Percentiles rank a stretch among this genome's conserved stretches.
Conservation (phyloP, 306 rosid species). For the Rosa multiflora region DNA sequence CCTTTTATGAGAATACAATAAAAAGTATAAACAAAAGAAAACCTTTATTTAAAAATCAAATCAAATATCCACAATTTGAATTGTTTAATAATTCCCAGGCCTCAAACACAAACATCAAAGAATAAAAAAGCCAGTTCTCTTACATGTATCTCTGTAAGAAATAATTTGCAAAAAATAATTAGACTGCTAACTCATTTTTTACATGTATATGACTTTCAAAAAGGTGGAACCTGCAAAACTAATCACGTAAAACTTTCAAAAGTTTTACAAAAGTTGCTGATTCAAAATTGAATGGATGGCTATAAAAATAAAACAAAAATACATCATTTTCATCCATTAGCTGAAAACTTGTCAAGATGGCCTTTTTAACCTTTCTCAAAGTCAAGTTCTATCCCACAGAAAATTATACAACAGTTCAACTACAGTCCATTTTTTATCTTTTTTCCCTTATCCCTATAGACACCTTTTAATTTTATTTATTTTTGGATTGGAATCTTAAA, state of each 20-base stretch:
- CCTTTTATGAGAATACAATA: not conserved
- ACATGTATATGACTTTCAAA: not conserved
- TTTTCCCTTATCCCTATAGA: not conserved
- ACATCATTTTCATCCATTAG: not conserved
- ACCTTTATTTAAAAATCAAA: no score
- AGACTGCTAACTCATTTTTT: not conserved
- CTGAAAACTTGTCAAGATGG: not conserved
- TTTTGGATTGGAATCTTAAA: not conserved
- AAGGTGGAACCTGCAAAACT: not conserved
- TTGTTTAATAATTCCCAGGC: no score
- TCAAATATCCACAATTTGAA: no score
- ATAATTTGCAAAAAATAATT: no score
- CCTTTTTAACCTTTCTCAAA: not conserved
- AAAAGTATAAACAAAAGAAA: not conserved
- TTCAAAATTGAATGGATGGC: not conserved
- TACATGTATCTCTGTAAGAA: no score
- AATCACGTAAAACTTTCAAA: not conserved
- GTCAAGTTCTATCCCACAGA: constrained; percentile 2
- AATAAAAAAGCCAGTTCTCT: no score
- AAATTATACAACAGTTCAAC: not conserved
- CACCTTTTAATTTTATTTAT: not conserved
- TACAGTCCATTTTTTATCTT: not conserved
- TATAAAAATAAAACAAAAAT: not conserved
- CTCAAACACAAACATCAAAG: no score
- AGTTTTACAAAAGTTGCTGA: not conserved